Evolutionary conservation across 1,284 basidiomycete species (phyloP).

Genomic region (Coriolopsis trogii): DNA sequence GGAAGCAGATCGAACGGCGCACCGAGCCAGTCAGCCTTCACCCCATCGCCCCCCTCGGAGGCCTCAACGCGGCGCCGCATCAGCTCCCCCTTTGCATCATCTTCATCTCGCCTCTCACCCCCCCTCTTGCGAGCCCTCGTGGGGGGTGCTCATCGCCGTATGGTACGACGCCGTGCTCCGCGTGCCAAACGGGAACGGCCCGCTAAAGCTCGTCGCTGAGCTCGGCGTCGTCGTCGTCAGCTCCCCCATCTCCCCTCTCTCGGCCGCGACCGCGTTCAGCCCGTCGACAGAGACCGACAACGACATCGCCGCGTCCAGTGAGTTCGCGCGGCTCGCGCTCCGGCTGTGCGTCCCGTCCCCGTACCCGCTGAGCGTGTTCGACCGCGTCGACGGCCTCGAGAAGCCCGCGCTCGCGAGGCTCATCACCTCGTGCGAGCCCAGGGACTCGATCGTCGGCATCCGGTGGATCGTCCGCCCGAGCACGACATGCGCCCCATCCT

Average conservation of each 20-base stretch:
- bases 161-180: slow-evolving; percentile 27
- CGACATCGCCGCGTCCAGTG: slow-evolving; percentile 27
- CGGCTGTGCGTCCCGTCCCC: slow-evolving; percentile 20
- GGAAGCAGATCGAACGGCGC: slow-evolving; percentile 1
- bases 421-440: slow-evolving; percentile 61
- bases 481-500: slow-evolving; percentile 55
- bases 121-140: slow-evolving; percentile 14
- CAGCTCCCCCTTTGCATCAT: too few species aligned
- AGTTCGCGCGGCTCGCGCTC: slow-evolving; percentile 28
- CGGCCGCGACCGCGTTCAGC: slow-evolving; percentile 2
- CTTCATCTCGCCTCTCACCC: slow-evolving; percentile 8
- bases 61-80: too few species aligned
- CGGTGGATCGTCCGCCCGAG: slow-evolving; percentile 64
- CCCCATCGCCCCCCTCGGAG: too few species aligned
- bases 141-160: slow-evolving; percentile 20
- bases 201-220: slow-evolving; percentile 14
- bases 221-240: slow-evolving; percentile 16
- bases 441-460: slow-evolving; percentile 79
- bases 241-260: slow-evolving; percentile 15
- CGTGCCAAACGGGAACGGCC: slow-evolving; percentile 13
- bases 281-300: slow-evolving; percentile 21
- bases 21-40: neutral
- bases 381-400: slow-evolving; percentile 36
- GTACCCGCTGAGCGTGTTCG: slow-evolving; percentile 30
- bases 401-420: slow-evolving; percentile 30